phyloP scores from a whole-genome alignment of 2,329 filamentous ascomycete genomes.

The Nannizziopsis arthrosporioides region DNA sequence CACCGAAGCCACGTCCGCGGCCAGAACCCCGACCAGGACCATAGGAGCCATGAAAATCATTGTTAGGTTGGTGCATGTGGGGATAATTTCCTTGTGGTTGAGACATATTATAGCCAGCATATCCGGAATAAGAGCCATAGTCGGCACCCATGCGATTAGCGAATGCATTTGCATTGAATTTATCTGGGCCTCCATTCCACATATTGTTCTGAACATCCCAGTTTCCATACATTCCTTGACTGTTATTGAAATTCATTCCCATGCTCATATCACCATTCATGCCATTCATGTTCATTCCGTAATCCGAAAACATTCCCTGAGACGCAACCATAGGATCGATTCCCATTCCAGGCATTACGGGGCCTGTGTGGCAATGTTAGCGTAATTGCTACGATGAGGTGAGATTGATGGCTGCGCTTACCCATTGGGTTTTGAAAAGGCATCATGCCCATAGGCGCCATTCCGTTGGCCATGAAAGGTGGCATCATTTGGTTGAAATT shows the following conservation, averaged over 20 bases:
- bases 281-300: slow-evolving; percentile 71
- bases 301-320: slow-evolving; percentile 40
- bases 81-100: slow-evolving; percentile 73
- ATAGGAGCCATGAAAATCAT: slow-evolving; percentile 61
- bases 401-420: slow-evolving; percentile 41
- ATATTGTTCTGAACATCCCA: slow-evolving; percentile 55
- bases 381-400: background rate
- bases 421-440: slow-evolving; percentile 80
- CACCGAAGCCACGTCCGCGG: slow-evolving; percentile 48
- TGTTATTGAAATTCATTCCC: slow-evolving; percentile 49
- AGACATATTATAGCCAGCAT: slow-evolving; percentile 57
- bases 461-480: slow-evolving; percentile 38
- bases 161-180: slow-evolving; percentile 74
- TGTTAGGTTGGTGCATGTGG: slow-evolving; percentile 44
- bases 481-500: slow-evolving; percentile 67
- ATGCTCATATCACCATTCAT: slow-evolving; percentile 67
- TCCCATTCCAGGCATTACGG: slow-evolving; percentile 68
- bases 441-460: slow-evolving; percentile 31
- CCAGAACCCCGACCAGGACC: slow-evolving; percentile 57
- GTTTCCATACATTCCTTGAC: slow-evolving; percentile 58
- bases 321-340: slow-evolving; percentile 54
- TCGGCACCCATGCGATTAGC: slow-evolving; percentile 67
- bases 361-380: slow-evolving; percentile 3
- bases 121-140: slow-evolving; percentile 65
- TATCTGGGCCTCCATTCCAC: slow-evolving; percentile 51